Percentiles rank a stretch among this genome's conserved stretches.
Evolutionary conservation across 768 basidiomycete species (phyloP).

Genomic region (Amanita molliuscula): DNA sequence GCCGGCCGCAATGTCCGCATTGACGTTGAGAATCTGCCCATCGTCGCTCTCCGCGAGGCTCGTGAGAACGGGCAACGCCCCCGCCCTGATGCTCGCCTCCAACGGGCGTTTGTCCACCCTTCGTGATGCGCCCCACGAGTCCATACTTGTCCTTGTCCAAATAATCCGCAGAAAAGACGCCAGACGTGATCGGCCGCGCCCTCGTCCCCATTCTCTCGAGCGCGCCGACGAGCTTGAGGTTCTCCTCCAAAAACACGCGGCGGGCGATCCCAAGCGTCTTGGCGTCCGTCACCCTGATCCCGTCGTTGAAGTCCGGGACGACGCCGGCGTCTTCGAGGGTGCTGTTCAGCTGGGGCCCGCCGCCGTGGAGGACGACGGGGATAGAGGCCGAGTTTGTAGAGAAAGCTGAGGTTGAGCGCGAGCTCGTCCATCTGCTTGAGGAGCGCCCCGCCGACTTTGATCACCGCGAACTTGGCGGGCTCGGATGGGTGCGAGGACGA

Average conservation of each 20-base stretch:
- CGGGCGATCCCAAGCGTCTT: constrained; percentile 93
- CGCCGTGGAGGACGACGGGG: constrained; percentile 94
- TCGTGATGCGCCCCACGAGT: constrained; percentile 91
- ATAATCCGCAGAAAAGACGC: constrained; percentile 95
- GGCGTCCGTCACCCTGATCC: constrained; percentile 94
- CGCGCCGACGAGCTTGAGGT: constrained; percentile 86
- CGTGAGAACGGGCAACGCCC: constrained; percentile 92
- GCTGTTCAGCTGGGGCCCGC: constrained; percentile 89
- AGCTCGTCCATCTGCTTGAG: constrained; percentile 88
- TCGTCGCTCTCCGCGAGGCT: constrained; percentile 89
- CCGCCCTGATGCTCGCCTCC: constrained; percentile 93
- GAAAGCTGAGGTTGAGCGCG: constrained; percentile 89
- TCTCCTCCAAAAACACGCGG: constrained; percentile 94
- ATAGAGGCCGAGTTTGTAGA: constrained; percentile 97
- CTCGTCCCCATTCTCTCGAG: constrained; percentile 93
- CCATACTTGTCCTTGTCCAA: constrained; percentile 93
- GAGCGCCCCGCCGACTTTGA: constrained; percentile 97
- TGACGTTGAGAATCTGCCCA: constrained; percentile 98
- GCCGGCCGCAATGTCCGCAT: constrained; percentile 96
- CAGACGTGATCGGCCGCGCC: constrained; percentile 94
- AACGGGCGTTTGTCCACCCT: constrained; percentile 92
- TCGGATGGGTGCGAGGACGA: constrained; percentile 84
- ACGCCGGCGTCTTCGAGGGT: constrained; percentile 91
- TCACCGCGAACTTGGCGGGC: constrained; percentile 92
- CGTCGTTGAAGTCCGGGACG: constrained; percentile 93